phyloP scores from a whole-genome alignment of 73 alveolate genomes.

The Stentor roeselii region DNA sequence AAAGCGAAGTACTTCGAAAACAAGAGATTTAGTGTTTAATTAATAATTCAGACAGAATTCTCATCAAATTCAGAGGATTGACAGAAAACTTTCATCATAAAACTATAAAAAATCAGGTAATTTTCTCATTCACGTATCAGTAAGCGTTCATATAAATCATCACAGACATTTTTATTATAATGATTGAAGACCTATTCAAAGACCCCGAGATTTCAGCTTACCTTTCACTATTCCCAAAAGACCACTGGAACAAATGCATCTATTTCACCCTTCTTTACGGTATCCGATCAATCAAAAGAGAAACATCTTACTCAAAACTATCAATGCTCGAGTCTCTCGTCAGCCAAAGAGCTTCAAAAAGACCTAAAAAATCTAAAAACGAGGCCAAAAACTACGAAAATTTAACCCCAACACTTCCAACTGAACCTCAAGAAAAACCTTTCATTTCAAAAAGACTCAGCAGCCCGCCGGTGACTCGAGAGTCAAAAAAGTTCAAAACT shows the following conservation, averaged over 20 bases:
- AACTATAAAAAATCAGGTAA: too few relatives aligned
- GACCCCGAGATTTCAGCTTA: conserved; percentile 3
- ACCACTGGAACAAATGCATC: conserved; percentile 14
- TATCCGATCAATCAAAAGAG: neutral
- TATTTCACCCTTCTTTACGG: neutral
- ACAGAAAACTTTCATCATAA: too few relatives aligned
- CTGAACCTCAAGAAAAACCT: neutral
- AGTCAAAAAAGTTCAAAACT: neutral
- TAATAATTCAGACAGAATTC: too few relatives aligned
- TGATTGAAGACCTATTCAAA: neutral
- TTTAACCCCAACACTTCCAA: neutral
- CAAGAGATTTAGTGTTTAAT: too few relatives aligned
- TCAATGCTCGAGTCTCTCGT: neutral
- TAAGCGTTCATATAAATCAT: too few relatives aligned
- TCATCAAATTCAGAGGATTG: too few relatives aligned
- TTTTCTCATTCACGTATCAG: too few relatives aligned
- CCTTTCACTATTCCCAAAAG: neutral
- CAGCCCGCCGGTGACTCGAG: neutral
- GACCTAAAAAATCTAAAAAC: neutral
- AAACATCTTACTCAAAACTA: neutral
- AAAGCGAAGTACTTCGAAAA: too few relatives aligned
- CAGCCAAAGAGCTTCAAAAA: neutral
- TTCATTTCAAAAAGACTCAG: neutral
- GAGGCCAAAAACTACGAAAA: neutral
- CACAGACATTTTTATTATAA: too few relatives aligned